Conservation (phyloP, 495 filamentous ascomycete genomes). For the Apiosordaria backusii region DNA sequence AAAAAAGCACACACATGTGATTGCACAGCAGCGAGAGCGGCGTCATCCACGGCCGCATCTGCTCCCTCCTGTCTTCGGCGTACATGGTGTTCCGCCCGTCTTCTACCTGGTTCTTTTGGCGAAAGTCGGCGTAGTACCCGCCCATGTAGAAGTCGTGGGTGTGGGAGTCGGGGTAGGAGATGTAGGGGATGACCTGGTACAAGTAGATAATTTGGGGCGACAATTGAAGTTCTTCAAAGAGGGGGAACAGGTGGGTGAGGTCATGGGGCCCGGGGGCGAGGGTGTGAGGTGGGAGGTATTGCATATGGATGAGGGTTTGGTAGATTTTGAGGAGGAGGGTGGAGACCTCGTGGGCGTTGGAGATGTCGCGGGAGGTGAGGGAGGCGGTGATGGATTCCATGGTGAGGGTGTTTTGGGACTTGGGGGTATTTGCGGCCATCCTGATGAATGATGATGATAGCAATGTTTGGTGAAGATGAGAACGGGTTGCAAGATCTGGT, state of each 20-base stretch:
- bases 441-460: background rate
- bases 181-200: slow-evolving; percentile 25
- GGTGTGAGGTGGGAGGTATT: slow-evolving; percentile 5
- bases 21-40: slow-evolving; percentile 11
- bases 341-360: slow-evolving; percentile 16
- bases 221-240: slow-evolving; percentile 12
- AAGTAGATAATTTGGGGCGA: slow-evolving; percentile 25
- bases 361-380: slow-evolving; percentile 11
- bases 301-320: slow-evolving; percentile 19
- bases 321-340: slow-evolving; percentile 19
- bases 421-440: background rate
- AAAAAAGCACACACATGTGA: slow-evolving; percentile 19
- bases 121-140: slow-evolving; percentile 13
- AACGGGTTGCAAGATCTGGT: background rate
- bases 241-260: slow-evolving; percentile 9
- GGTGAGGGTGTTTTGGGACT: background rate
- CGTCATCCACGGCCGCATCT: slow-evolving; percentile 16
- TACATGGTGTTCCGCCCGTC: slow-evolving; percentile 7
- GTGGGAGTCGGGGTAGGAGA: slow-evolving; percentile 8
- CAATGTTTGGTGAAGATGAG: too few relatives aligned
- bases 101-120: background rate
- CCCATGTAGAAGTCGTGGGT: background rate
- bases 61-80: background rate
- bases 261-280: slow-evolving; percentile 24
- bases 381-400: background rate